Percentiles rank a stretch among this genome's conserved stretches.
These are phyloP conservation scores for Ganoderma lingzhi DNA, from an alignment of 1,284 basidiomycete species.

Conservation along the genomic window DNA sequence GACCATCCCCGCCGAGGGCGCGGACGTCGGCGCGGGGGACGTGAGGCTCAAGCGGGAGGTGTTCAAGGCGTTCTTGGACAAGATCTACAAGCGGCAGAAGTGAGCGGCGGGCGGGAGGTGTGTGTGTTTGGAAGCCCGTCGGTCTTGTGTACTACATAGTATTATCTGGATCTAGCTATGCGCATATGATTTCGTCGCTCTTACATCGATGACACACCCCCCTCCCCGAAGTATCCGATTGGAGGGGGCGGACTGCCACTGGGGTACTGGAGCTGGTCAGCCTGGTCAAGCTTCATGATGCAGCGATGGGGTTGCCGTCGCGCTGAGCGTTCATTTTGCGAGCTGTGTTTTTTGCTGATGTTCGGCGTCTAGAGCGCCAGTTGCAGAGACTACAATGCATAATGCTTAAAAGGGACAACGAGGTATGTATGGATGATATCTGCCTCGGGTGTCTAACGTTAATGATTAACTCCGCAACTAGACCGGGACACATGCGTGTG, in stretches of 20 bases:
- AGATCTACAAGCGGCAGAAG: conserved; percentile 91
- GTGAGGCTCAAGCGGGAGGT: conserved; percentile 81
- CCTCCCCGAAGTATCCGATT: neutral
- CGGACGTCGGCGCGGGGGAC: conserved; percentile 37
- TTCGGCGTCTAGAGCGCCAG: neutral
- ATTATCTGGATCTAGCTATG: neutral
- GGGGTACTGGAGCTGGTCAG: neutral
- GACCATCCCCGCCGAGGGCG: conserved; percentile 65
- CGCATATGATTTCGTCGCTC: neutral
- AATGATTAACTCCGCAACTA: neutral
- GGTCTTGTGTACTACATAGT: neutral
- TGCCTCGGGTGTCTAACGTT: neutral
- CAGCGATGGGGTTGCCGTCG: neutral
- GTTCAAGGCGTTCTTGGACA: conserved; percentile 86
- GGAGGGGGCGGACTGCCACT: neutral
- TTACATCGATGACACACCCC: neutral
- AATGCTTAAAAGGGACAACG: neutral
- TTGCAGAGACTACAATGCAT: neutral
- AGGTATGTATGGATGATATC: neutral
- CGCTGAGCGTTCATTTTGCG: neutral
- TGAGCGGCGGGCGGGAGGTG: conserved; percentile 42
- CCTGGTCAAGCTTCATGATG: neutral
- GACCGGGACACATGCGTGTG: neutral
- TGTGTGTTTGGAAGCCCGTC: neutral
- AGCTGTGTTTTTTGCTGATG: neutral